Evolutionary conservation across 495 filamentous ascomycete genomes (phyloP).

Genomic region (Hyaloscypha hepaticicola): DNA sequence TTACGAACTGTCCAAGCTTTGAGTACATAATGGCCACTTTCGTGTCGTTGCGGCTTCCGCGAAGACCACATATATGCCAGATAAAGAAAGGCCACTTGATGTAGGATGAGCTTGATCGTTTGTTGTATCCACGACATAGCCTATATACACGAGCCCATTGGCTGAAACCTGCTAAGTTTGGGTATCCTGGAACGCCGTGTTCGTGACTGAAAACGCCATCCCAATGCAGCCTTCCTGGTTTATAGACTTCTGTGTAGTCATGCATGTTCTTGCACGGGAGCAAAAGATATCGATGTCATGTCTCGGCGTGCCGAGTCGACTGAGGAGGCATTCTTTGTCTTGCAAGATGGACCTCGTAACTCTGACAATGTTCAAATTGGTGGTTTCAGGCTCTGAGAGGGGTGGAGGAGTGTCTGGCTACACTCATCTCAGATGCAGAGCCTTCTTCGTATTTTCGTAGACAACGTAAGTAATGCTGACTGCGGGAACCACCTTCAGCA

Average conservation of each 20-base stretch:
- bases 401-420: background rate
- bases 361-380: background rate
- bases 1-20: too few species aligned
- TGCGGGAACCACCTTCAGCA: conserved; percentile 94
- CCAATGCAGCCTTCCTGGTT: conserved; percentile 7
- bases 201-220: conserved; percentile 10
- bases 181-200: conserved; percentile 22
- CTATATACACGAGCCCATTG: background rate
- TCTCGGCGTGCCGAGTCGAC: background rate
- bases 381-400: background rate
- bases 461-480: conserved; percentile 97
- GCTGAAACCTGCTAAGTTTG: conserved; percentile 6
- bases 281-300: background rate
- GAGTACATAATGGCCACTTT: too few species aligned
- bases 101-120: background rate
- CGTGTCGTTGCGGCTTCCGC: too few species aligned
- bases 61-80: too few species aligned
- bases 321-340: background rate
- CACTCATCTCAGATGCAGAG: conserved; percentile 23
- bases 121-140: background rate
- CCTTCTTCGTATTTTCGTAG: conserved; percentile 90
- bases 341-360: background rate
- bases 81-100: too few species aligned
- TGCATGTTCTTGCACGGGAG: background rate
- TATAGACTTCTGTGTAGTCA: background rate